These are phyloP conservation scores for Lonicera japonica DNA, from an alignment of 129 eudicot species.

Conservation along the genomic window DNA sequence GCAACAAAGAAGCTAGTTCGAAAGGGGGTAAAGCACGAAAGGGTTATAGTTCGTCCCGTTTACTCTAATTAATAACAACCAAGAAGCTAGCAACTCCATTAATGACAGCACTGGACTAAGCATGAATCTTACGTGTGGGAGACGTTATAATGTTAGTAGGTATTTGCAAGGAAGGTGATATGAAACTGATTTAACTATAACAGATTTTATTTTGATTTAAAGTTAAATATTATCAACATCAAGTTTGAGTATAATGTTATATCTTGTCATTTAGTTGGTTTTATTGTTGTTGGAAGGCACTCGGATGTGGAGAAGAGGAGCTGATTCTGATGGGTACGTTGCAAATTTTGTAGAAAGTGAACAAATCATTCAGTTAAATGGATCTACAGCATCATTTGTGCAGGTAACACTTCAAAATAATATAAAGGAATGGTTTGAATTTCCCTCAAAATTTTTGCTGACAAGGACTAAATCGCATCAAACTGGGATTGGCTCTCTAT, in stretches of 20 bases:
- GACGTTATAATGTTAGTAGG: background rate
- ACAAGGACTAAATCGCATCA: no score
- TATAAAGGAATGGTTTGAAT: no score
- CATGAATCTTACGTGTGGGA: background rate
- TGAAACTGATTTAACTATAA: no score
- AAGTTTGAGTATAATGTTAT: background rate
- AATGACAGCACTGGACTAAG: no score
- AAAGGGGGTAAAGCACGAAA: no score
- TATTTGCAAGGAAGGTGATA: background rate
- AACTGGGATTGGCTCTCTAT: no score
- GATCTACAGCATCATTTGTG: slow-evolving; percentile 77
- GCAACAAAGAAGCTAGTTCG: no score
- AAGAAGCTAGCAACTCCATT: no score
- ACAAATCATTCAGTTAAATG: slow-evolving; percentile 73
- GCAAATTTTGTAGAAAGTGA: slow-evolving; percentile 96
- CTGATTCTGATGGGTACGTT: slow-evolving; percentile 95
- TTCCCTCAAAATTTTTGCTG: no score
- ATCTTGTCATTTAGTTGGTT: background rate
- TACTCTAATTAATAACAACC: no score
- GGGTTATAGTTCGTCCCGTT: no score
- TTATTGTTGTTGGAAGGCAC: slow-evolving; percentile 49
- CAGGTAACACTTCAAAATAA: slow-evolving; percentile 59
- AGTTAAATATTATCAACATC: background rate
- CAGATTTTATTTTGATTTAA: no score
- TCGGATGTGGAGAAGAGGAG: slow-evolving; percentile 99